Conservation (phyloP, 345 rosid genomes). For the Carallia brachiata region DNA sequence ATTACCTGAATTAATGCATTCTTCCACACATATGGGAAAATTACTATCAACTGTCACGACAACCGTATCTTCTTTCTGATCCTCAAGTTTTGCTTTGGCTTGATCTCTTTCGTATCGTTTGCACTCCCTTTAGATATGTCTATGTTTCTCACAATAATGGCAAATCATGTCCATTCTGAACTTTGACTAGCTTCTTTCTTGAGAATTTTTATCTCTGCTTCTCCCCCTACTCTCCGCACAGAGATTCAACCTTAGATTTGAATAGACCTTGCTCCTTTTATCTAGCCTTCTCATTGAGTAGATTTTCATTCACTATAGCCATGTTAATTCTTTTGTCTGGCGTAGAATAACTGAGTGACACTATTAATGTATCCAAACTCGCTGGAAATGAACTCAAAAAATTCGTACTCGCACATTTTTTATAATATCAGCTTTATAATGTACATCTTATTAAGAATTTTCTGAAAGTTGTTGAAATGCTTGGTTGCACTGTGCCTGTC, state of each 20-base stretch:
- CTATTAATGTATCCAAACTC: constrained; percentile 1
- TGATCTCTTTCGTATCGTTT: not conserved
- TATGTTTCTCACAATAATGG: not conserved
- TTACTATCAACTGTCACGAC: not conserved
- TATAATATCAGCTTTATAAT: not conserved
- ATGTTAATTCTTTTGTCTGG: not conserved
- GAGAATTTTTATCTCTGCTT: not conserved
- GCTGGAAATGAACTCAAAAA: not conserved
- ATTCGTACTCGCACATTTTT: not conserved
- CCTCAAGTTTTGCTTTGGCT: not conserved
- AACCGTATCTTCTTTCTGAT: not conserved
- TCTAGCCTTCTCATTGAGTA: not conserved
- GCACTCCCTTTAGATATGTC: not conserved
- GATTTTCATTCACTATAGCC: not conserved
- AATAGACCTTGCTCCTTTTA: not conserved
- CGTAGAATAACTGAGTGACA: not conserved
- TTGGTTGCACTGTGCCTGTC: too few relatives aligned
- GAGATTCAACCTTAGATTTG: not conserved
- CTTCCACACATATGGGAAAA: not conserved
- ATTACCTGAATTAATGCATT: not conserved
- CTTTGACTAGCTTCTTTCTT: too few relatives aligned
- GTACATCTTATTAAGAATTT: too few relatives aligned
- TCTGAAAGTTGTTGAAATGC: not conserved
- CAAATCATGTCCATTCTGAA: too few relatives aligned
- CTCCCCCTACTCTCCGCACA: too few relatives aligned